Evolutionary conservation across 1,284 basidiomycete species (phyloP), one percentile per base, ranked within the genome.

Genomic region (Coniferiporia sulphurascens): DNA sequence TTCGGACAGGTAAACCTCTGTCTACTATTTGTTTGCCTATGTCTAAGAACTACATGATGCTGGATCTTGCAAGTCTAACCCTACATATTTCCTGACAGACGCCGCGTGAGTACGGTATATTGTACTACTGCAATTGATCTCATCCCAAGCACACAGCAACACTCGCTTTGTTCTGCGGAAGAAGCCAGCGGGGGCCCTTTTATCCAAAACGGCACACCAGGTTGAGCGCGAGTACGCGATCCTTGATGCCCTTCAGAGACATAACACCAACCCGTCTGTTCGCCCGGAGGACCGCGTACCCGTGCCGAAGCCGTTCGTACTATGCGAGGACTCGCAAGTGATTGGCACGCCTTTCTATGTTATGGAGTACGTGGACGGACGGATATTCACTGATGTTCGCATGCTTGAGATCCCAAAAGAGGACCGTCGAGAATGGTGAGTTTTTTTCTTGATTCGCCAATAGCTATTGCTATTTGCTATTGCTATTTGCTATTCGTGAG

Each of bases 301-400:
- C 0, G 86, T 97, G 1, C 96, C 95, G 0, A 81, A 87, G 66
- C 93, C 95, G 0, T 89, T 89, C 65, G 79, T 87, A 41, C 77
- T 98, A 1, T 97, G 94, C 71, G 85, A 89, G 68, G 91, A 98
- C 68, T 74, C 68, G 34, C 68, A 73, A 1, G 81, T 98, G 21
- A 80, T 96, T 17, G 96, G 95, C 0, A 93, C 93, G 35, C 83
- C 90, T 0, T 98, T 98, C 75, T 98, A 98, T 71, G 80, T 98
- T 43, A 98, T 98, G 95, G 88, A 96, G 70, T 98, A 91, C 70
- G 71, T 98, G 53, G 85, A 94, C 50, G 96, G 95, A 0, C 80
- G 96, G 48, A 96, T 98, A 68, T 98, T 98, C 74, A 91, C 91
- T 7, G 89, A 98, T 71, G 78, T 84, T 12, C 74, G 83, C 58